Percentiles rank a stretch among this genome's conserved stretches.
Evolutionary conservation across 768 basidiomycete genomes (phyloP).

Genomic region (Tephrocybe sp.): DNA sequence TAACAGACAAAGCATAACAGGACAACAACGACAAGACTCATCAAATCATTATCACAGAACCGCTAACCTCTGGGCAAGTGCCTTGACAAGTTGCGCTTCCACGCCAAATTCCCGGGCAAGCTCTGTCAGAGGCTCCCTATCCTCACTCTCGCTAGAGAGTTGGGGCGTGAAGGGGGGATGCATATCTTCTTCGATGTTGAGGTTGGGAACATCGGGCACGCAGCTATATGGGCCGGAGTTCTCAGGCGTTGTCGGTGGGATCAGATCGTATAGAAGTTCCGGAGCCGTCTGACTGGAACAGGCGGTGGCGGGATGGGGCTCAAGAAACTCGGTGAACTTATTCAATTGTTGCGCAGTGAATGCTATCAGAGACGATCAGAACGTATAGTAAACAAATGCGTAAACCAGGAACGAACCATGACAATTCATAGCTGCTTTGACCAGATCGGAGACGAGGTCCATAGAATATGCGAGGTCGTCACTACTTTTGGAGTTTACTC

Average conservation of each 20-base stretch:
- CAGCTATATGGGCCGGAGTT: conserved; percentile 14
- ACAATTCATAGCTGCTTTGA: conserved; percentile 52
- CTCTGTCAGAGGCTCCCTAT: conserved; percentile 37
- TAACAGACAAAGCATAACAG: conserved; percentile 6
- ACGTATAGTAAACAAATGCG: background rate
- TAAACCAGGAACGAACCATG: conserved; percentile 42
- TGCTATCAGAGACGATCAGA: conserved; percentile 33
- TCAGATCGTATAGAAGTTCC: conserved; percentile 17
- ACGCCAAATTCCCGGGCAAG: conserved; percentile 79
- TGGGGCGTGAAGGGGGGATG: conserved; percentile 13
- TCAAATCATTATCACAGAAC: conserved; percentile 16
- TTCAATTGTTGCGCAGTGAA: conserved; percentile 62
- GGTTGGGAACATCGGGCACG: conserved; percentile 10
- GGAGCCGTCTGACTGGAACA: background rate
- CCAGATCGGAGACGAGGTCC: conserved; percentile 40
- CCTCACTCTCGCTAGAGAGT: conserved; percentile 10
- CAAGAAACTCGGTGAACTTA: conserved; percentile 43
- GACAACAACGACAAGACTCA: conserved; percentile 5
- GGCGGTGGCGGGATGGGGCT: conserved; percentile 15
- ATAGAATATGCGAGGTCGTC: conserved; percentile 34
- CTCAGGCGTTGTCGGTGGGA: conserved; percentile 27
- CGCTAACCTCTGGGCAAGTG: conserved; percentile 58
- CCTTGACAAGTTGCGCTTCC: conserved; percentile 63
- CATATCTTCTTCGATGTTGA: conserved; percentile 8
- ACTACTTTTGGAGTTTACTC: conserved; percentile 35